Percentiles rank a stretch among this genome's conserved stretches.
Conservation (phyloP, 305 asterid genomes). For the Ajuga reptans region DNA sequence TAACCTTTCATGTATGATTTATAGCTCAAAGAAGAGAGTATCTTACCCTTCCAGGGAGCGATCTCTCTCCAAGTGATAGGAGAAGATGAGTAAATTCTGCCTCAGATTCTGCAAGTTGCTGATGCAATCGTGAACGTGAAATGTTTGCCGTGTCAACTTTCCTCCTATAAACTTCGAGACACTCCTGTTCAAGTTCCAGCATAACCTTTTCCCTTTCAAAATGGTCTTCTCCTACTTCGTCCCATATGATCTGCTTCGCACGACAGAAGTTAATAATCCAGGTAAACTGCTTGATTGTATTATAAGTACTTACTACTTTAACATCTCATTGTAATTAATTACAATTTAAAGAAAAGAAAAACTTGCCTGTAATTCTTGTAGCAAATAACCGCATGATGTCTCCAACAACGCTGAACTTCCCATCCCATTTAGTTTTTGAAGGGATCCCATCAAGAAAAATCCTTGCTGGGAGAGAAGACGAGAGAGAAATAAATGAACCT, state of each 20-base stretch:
- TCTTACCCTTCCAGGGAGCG: slow-evolving; percentile 82
- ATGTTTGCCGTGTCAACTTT: slow-evolving; percentile 88
- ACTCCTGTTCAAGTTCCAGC: slow-evolving; percentile 80
- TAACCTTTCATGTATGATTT: not conserved
- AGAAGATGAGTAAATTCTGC: slow-evolving; percentile 89
- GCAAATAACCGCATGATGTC: slow-evolving; percentile 81
- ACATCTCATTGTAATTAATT: not conserved
- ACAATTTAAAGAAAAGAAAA: not conserved
- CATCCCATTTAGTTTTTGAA: slow-evolving; percentile 40
- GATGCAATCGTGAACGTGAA: slow-evolving; percentile 79
- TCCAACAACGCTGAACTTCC: slow-evolving; percentile 58
- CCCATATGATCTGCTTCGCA: slow-evolving; percentile 83
- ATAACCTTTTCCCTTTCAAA: slow-evolving; percentile 65
- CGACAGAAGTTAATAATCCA: slow-evolving; percentile 6
- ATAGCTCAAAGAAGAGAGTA: not conserved
- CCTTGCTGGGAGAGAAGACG: slow-evolving; percentile 11
- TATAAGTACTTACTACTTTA: not conserved
- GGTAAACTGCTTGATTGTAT: not conserved
- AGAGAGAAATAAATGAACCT: slow-evolving; percentile 7
- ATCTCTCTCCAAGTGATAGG: slow-evolving; percentile 86
- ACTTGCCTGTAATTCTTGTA: slow-evolving; percentile 82
- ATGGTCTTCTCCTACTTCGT: slow-evolving; percentile 84
- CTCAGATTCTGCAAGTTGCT: slow-evolving; percentile 86
- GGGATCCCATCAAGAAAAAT: slow-evolving; percentile 49
- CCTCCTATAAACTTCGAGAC: slow-evolving; percentile 79